phyloP scores from a whole-genome alignment of 106 monocot species.

The Dendrobium catenatum region DNA sequence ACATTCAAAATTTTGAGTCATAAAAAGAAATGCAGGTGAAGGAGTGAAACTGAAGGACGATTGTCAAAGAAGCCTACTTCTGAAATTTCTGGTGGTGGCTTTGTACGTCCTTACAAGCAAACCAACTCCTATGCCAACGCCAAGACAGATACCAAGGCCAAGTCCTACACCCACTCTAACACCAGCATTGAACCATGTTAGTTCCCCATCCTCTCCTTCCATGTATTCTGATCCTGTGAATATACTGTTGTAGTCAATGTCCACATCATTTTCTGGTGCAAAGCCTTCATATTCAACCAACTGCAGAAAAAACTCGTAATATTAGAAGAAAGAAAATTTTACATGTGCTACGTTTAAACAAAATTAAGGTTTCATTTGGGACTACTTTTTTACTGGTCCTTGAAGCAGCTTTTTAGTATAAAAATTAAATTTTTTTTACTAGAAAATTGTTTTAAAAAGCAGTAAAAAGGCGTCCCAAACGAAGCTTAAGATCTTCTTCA shows the following conservation, averaged over 20 bases:
- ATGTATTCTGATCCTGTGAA: conserved; percentile 30
- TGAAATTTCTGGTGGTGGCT: conserved; percentile 23
- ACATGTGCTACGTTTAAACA: no score
- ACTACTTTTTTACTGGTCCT: no score
- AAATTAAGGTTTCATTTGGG: no score
- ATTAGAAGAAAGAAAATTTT: no score
- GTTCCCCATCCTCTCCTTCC: conserved; percentile 49
- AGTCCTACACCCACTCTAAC: conserved; percentile 47
- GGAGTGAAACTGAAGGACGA: background rate
- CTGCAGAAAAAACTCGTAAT: conserved; percentile 5
- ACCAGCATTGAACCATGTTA: conserved; percentile 60
- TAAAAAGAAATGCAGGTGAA: background rate
- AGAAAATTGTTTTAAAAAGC: no score
- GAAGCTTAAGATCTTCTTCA: no score
- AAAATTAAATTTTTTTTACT: no score
- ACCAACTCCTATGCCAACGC: conserved; percentile 40
- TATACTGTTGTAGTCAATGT: conserved; percentile 23
- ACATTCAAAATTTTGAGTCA: background rate
- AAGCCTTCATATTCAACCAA: conserved; percentile 13
- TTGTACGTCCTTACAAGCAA: conserved; percentile 30
- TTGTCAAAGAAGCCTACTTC: conserved; percentile 18
- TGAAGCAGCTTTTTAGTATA: no score
- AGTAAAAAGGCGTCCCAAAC: no score
- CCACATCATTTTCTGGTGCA: conserved; percentile 13
- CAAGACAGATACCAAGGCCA: conserved; percentile 39